Evolutionary conservation across 345 rosid species (phyloP).

Genomic region (Dovyalis caffra): DNA sequence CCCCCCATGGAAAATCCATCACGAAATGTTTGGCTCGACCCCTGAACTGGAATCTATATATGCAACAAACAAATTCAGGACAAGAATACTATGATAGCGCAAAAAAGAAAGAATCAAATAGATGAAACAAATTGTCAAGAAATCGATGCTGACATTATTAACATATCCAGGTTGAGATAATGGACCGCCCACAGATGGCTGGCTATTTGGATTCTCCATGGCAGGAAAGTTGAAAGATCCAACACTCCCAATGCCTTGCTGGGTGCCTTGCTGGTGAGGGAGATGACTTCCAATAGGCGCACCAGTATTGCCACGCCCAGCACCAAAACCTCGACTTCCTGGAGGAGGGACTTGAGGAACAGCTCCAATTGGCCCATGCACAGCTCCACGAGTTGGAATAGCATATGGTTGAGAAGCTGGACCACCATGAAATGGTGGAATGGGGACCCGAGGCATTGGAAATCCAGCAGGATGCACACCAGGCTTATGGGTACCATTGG

Average conservation of each 20-base stretch:
- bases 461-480: constrained; percentile 87
- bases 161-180: constrained; percentile 96
- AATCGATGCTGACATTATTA: constrained; percentile 41
- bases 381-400: constrained; percentile 87
- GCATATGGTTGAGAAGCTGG: constrained; percentile 93
- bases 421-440: constrained; percentile 77
- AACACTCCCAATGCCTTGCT: constrained; percentile 73
- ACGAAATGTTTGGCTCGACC: constrained; percentile 82
- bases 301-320: constrained; percentile 81
- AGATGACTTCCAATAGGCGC: constrained; percentile 86
- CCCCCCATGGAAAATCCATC: constrained; percentile 98
- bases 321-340: constrained; percentile 81
- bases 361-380: constrained; percentile 92
- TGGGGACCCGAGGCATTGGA: constrained; percentile 79
- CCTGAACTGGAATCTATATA: constrained; percentile 68
- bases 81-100: constrained; percentile 1
- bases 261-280: constrained; percentile 73
- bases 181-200: constrained; percentile 87
- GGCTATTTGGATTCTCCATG: constrained; percentile 83
- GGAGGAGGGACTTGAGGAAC: constrained; percentile 87
- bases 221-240: constrained; percentile 82
- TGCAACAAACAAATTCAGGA: constrained; percentile 15
- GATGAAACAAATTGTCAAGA: background rate
- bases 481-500: constrained; percentile 89
- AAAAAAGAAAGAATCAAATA: background rate